Conservation (phyloP, 1,284 basidiomycete genomes). For the Fomitiporia mediterranea region DNA sequence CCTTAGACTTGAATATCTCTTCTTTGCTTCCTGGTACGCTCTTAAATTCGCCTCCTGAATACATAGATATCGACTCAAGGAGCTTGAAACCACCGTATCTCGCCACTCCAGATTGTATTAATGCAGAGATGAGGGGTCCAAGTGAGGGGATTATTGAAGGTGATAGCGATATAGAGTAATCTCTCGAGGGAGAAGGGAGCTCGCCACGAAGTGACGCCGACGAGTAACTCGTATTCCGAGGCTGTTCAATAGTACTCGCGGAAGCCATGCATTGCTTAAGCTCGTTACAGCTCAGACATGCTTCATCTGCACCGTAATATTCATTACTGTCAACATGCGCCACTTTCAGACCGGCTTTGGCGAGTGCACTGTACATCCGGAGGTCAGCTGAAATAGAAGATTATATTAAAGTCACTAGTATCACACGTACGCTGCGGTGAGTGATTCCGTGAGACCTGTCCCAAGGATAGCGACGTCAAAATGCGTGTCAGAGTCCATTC, state of each 20-base stretch:
- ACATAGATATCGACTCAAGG: conserved; percentile 72
- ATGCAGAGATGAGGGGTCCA: conserved; percentile 75
- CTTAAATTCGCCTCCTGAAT: conserved; percentile 42
- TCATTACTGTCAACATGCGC: conserved; percentile 83
- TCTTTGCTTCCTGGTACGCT: conserved; percentile 89
- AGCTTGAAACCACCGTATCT: conserved; percentile 89
- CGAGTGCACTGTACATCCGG: conserved; percentile 59
- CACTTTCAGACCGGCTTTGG: conserved; percentile 82
- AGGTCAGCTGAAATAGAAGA: conserved; percentile 27
- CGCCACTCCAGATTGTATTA: conserved; percentile 83
- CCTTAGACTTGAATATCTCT: conserved; percentile 86
- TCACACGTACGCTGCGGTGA: conserved; percentile 74
- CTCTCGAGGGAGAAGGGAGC: conserved; percentile 48
- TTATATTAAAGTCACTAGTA: conserved; percentile 14
- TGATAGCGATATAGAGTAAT: conserved; percentile 82
- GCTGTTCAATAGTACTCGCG: conserved; percentile 25
- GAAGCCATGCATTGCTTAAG: conserved; percentile 55
- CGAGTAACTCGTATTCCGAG: conserved; percentile 31
- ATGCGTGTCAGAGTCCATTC: conserved; percentile 14
- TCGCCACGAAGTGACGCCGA: conserved; percentile 30
- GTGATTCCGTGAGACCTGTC: conserved; percentile 85
- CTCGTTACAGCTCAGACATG: conserved; percentile 80
- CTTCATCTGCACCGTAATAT: conserved; percentile 84
- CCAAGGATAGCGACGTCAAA: conserved; percentile 86
- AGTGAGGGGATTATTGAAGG: conserved; percentile 80